These are phyloP conservation scores for Gardenia jasminoides DNA, from an alignment of 257 asterid species.

Conservation along the genomic window DNA sequence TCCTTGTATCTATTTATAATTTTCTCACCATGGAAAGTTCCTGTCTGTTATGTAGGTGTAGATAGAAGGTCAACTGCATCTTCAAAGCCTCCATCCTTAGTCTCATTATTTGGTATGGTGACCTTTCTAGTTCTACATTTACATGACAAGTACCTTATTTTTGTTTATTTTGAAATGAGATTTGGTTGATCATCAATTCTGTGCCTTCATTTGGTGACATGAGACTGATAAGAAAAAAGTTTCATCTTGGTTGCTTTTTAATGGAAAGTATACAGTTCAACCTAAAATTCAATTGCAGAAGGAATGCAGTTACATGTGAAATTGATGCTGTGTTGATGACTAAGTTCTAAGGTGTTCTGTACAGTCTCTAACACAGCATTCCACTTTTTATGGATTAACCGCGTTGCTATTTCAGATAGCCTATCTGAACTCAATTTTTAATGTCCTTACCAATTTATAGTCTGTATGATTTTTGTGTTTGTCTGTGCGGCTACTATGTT, in stretches of 20 bases:
- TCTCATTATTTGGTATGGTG: constrained; percentile 64
- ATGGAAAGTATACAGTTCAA: too few relatives aligned
- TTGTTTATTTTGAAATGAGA: background rate
- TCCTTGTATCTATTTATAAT: background rate
- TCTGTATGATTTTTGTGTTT: too few relatives aligned
- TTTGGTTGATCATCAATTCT: background rate
- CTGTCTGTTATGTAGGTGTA: constrained; percentile 44
- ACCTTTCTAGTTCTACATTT: constrained; percentile 3
- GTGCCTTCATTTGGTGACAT: background rate
- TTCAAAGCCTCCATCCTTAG: constrained; percentile 67
- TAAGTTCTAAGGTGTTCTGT: background rate
- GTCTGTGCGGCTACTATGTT: too few relatives aligned
- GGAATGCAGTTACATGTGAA: background rate
- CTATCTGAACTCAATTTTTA: background rate
- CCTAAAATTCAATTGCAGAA: background rate
- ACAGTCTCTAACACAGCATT: background rate
- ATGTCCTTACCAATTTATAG: too few relatives aligned
- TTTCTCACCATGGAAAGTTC: background rate
- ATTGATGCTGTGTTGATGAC: background rate
- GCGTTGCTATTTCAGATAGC: background rate
- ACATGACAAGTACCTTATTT: background rate
- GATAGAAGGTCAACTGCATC: constrained; percentile 50
- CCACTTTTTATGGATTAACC: too few relatives aligned
- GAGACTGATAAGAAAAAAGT: too few relatives aligned
- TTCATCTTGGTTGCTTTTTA: background rate